A percentile compares a stretch with the other conserved stretches of the same genome.
Evolutionary conservation across 2,329 filamentous ascomycete species (phyloP).

Genomic region (Ophiostoma sp.): DNA sequence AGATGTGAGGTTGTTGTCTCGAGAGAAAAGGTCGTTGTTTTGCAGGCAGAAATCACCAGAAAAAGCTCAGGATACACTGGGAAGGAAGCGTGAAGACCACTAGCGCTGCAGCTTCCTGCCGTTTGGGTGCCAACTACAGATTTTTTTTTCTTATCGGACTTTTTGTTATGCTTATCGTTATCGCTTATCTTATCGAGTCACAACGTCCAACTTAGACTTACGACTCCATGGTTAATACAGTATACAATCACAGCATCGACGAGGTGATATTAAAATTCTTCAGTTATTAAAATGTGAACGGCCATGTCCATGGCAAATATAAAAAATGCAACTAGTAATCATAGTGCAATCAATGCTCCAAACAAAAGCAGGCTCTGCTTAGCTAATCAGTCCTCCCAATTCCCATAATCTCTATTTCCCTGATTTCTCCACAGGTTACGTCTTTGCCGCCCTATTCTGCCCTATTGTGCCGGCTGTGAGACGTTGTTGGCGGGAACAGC

Average conservation of each 20-base stretch:
- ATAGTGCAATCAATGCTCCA: background rate
- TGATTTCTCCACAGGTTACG: too few relatives aligned
- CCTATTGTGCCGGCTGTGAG: conserved; percentile 12
- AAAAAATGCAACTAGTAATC: background rate
- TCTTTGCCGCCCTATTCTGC: too few relatives aligned
- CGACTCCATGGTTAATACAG: too few relatives aligned
- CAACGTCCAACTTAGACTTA: background rate
- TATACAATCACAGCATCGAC: background rate
- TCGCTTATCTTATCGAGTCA: conserved; percentile 26
- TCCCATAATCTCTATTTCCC: background rate
- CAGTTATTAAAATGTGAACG: background rate
- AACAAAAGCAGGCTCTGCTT: background rate
- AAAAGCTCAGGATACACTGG: background rate
- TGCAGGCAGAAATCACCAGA: background rate
- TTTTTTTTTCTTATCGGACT: conserved; percentile 21
- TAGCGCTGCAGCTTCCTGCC: conserved; percentile 6
- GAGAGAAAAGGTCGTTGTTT: background rate
- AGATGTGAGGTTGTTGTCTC: background rate
- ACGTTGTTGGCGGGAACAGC: background rate
- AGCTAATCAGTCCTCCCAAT: background rate
- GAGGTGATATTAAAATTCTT: background rate
- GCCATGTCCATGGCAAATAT: background rate
- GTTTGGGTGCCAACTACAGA: conserved; percentile 11
- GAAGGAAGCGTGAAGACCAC: background rate
- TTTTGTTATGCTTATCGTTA: conserved; percentile 16